A percentile compares a stretch with the other conserved stretches of the same genome.
Evolutionary conservation across 768 basidiomycete species (phyloP).

Genomic region (Chalciporus pseudorubinellus): DNA sequence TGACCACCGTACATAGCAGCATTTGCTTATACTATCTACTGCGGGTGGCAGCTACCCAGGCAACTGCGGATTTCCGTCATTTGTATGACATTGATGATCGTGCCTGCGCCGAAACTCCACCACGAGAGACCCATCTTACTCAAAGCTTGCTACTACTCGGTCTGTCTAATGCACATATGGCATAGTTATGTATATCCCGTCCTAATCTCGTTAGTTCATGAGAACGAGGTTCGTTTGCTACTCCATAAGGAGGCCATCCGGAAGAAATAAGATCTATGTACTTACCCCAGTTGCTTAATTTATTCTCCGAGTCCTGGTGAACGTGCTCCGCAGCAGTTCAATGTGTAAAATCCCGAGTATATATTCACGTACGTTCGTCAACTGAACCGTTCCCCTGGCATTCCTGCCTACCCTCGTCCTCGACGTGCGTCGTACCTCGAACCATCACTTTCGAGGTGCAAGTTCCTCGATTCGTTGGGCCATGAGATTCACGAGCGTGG

Average conservation of each 20-base stretch:
- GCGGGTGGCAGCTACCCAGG: not conserved
- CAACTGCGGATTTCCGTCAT: not conserved
- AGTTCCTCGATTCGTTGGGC: not conserved
- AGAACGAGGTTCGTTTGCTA: not conserved
- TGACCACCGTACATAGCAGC: not conserved
- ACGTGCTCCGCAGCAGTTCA: conserved; percentile 14
- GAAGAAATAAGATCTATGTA: not conserved
- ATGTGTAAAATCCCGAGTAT: not conserved
- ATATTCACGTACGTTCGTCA: not conserved
- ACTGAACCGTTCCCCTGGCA: not conserved
- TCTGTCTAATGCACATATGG: not conserved
- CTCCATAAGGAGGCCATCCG: not conserved
- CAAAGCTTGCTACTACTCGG: no score
- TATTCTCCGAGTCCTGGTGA: not conserved
- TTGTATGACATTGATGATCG: not conserved
- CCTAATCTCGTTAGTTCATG: not conserved
- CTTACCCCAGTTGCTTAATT: conserved; percentile 11
- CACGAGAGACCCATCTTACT: not conserved
- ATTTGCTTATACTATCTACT: not conserved
- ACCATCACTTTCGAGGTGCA: not conserved
- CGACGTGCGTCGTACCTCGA: not conserved
- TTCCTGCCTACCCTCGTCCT: not conserved
- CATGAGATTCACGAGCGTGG: conserved; percentile 16
- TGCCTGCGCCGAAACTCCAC: not conserved
- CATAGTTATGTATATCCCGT: conserved; percentile 1